Evolutionary conservation across 2,329 filamentous ascomycete genomes (phyloP).

Genomic region (Metarhizium rileyi): DNA sequence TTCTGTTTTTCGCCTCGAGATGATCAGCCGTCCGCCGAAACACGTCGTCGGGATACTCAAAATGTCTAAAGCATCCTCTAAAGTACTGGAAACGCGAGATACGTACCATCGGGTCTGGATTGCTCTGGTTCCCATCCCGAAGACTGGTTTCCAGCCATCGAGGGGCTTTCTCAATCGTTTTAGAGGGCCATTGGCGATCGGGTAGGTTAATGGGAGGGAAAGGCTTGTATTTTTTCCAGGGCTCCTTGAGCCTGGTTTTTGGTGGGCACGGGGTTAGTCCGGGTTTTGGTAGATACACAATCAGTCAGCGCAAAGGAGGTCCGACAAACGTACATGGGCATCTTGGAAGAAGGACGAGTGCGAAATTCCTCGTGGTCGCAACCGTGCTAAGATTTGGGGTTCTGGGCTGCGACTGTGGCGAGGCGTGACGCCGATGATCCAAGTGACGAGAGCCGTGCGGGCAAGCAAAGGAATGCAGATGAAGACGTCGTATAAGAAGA

Average conservation of each 20-base stretch:
- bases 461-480: neutral
- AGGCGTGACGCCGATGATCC: too few species aligned
- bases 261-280: neutral
- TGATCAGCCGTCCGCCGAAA: neutral
- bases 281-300: neutral
- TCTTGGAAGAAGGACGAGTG: constrained; percentile 2
- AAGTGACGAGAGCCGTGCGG: too few species aligned
- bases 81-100: neutral
- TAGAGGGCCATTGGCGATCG: constrained; percentile 74
- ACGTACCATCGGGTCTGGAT: constrained; percentile 83
- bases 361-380: neutral
- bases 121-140: constrained; percentile 87
- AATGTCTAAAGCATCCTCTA: neutral
- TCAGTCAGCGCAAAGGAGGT: neutral
- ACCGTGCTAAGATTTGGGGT: neutral
- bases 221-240: constrained; percentile 65
- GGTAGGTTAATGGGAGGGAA: constrained; percentile 52
- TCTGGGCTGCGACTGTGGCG: neutral
- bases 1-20: constrained; percentile 42
- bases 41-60: neutral
- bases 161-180: constrained; percentile 72
- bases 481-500: neutral
- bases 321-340: constrained; percentile 9
- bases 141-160: constrained; percentile 80
- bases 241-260: constrained; percentile 57